Conservation (phyloP, 352 stramenopile genomes). For the Phytopythium ostracodes region DNA sequence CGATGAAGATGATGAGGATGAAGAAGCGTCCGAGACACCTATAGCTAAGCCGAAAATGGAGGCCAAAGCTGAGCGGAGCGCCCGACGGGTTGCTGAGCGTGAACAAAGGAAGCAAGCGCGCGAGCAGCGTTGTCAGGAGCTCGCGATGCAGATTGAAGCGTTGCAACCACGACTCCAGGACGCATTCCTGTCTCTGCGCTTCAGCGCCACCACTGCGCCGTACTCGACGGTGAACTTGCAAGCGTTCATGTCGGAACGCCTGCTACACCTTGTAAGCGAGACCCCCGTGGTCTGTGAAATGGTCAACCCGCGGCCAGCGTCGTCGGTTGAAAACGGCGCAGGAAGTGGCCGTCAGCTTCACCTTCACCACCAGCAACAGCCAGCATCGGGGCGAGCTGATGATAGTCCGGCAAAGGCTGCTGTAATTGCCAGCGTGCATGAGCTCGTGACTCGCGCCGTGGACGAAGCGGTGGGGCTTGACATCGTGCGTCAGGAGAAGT, state of each 20-base stretch:
- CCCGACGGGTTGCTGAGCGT: constrained; percentile 9
- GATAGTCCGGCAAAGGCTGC: background rate
- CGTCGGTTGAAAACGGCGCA: background rate
- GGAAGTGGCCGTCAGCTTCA: background rate
- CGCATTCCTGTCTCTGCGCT: constrained; percentile 21
- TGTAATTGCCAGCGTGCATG: constrained; percentile 16
- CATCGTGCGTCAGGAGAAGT: constrained; percentile 18
- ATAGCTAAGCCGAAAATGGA: constrained; percentile 9
- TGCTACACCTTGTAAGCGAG: constrained; percentile 34
- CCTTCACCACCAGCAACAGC: background rate
- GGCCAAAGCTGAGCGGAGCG: constrained; percentile 3
- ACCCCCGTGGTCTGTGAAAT: constrained; percentile 41
- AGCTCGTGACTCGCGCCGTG: constrained; percentile 28
- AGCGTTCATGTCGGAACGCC: constrained; percentile 17
- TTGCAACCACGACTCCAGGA: constrained; percentile 31
- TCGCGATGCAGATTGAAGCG: constrained; percentile 12
- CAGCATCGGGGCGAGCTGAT: background rate
- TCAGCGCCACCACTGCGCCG: constrained; percentile 25
- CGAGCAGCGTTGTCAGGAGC: constrained; percentile 9
- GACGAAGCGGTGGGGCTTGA: constrained; percentile 39
- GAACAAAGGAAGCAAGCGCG: constrained; percentile 12
- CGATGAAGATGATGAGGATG: constrained; percentile 17
- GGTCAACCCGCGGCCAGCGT: background rate
- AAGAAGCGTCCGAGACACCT: constrained; percentile 3
- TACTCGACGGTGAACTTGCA: constrained; percentile 26